These are phyloP conservation scores for Albugo candida DNA, from an alignment of 352 stramenopile species.

Conservation along the genomic window DNA sequence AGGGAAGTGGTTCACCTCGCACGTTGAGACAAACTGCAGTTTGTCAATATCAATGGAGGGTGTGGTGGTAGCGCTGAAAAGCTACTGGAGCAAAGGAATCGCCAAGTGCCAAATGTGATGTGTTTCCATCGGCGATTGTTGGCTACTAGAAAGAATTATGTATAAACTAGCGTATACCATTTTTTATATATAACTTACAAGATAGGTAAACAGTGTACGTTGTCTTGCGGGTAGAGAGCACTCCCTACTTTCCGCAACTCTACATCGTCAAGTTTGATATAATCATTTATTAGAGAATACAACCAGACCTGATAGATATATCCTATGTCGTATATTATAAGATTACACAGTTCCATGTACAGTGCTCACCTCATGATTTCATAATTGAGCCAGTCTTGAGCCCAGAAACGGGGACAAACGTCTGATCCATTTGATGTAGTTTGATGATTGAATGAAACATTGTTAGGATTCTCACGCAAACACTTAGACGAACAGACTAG, in stretches of 20 bases:
- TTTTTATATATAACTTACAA: too few species aligned
- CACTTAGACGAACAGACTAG: too few species aligned
- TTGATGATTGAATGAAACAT: too few species aligned
- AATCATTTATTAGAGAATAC: conserved; percentile 51
- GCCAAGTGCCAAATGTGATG: too few species aligned
- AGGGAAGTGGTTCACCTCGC: conserved; percentile 2
- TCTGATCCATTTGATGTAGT: too few species aligned
- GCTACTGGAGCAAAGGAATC: too few species aligned
- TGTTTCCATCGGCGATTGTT: too few species aligned
- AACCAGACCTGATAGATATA: conserved; percentile 42
- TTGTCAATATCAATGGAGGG: conserved; percentile 2
- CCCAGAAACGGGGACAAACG: background rate
- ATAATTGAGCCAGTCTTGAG: background rate
- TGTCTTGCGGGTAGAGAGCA: conserved; percentile 38
- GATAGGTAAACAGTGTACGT: conserved; percentile 31
- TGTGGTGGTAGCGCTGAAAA: background rate
- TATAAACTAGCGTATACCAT: too few species aligned
- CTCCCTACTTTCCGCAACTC: conserved; percentile 38
- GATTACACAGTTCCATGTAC: background rate
- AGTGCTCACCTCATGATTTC: background rate
- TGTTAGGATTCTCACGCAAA: too few species aligned
- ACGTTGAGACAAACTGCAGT: conserved; percentile 18
- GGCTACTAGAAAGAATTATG: too few species aligned
- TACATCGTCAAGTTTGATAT: conserved; percentile 41
- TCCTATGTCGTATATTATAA: background rate